Base-by-base conservation (phyloP, 495 filamentous ascomycete species). In the Daldinia vernicosa region DNA sequence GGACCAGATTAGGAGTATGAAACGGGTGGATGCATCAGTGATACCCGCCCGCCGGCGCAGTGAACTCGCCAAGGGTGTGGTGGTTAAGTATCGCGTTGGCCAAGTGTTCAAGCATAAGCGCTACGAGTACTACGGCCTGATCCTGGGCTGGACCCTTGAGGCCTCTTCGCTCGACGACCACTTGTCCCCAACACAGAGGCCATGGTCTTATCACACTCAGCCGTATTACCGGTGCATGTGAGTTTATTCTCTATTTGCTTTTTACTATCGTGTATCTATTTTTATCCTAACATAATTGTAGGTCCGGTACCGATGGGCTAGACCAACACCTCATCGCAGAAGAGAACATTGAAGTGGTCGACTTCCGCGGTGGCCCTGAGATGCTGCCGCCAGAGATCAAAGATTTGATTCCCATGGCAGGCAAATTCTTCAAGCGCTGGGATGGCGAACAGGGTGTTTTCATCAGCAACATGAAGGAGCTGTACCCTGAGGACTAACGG, bases 351-450 rank as follows among this genome's bases (percentile, higher is more conserved):
- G 84, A 88, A 60, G 83, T 89, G 24, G 80, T 93, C 45, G 76
- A 81, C 2, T 80, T 87, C 43, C 80, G 80, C 37, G 75, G 70
- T 7, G 58, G 78, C 70, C 43, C 83, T 67, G 70, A 88, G 0
- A 75, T 70, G 24, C 57, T 77, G 0, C 75, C 75, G 0, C 35
- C 74, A 6, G 73, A 77, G 63, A 76, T 77, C 60, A 72, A 79
- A 11, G 81, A 82, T 4, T 80, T 97, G 57, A 84, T 90, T 68
- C 81, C 81, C 55, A 82, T 95, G 67, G 94, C 94, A 2, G 95
- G 95, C 11, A 91, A 89, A 73, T 90, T 92, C 79, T 98, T 98
- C 74, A 97, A 93, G 80, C 84, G 94, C 19, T 98, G 93, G 88
- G 92, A 97, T 77, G 70, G 76, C 33, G 79, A 78, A n/a, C 81